Conservation (phyloP, 306 rosid species). For the Purshia tridentata region DNA sequence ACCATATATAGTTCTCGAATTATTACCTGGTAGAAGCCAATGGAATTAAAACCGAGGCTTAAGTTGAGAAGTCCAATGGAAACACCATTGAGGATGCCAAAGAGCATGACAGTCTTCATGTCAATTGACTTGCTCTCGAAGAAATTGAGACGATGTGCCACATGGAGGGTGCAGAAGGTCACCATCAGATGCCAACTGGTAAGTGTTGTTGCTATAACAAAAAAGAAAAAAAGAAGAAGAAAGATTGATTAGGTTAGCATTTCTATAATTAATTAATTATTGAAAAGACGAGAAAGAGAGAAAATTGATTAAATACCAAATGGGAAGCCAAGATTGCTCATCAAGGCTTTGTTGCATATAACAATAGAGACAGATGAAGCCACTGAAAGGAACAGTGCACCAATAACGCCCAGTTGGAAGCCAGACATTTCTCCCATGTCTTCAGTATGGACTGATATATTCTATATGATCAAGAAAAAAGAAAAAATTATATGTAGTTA, state of each 20-base stretch:
- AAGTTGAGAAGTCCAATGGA: constrained; percentile 94
- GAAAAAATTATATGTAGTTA: not conserved
- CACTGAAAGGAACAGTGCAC: constrained; percentile 91
- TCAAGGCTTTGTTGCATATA: constrained; percentile 97
- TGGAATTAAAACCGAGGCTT: constrained; percentile 94
- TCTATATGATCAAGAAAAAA: not conserved
- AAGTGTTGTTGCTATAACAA: constrained; percentile 75
- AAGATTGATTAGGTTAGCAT: no score
- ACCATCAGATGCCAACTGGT: constrained; percentile 99
- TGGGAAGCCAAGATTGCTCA: constrained; percentile 99
- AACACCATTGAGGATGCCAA: constrained; percentile 84
- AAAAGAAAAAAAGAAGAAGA: not conserved
- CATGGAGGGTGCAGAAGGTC: constrained; percentile 91
- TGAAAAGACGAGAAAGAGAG: not conserved
- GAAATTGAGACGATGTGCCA: constrained; percentile 72
- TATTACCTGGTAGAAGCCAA: constrained; percentile 94
- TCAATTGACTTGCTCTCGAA: constrained; percentile 78
- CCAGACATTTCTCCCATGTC: constrained; percentile 89
- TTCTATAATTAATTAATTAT: not conserved
- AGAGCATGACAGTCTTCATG: constrained; percentile 76
- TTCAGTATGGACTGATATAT: constrained; percentile 13
- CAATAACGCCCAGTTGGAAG: constrained; percentile 81
- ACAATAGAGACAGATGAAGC: constrained; percentile 98
- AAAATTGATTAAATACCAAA: constrained; percentile 48
- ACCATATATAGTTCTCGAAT: not conserved